Evolutionary conservation across 2,329 filamentous ascomycete species (phyloP), one percentile per base, ranked within the genome.

Genomic region (Cercospora citrullina): DNA sequence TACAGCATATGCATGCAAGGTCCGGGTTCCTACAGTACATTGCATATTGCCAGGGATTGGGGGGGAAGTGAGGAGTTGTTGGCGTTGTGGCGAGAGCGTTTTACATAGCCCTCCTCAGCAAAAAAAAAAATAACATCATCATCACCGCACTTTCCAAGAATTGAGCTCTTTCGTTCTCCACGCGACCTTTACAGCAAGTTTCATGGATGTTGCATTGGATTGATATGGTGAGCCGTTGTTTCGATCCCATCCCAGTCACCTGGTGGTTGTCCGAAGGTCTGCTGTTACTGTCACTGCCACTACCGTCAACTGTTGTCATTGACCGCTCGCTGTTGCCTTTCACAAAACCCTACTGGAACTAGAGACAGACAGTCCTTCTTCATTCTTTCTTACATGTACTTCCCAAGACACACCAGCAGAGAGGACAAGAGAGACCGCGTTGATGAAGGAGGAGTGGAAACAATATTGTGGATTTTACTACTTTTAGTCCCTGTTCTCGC

Each of bases 1-100:
- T 30, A 28, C 36, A 26, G 30, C n/a, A 59, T 28, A 60, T 51
- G 63, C 39, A 60, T 53, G 60, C 62, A 64, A 57, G 62, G 58
- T 60, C 64, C 64, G 57, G 59, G 59, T 67, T 57, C 61, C 33
- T 55, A 61, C 59, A 45, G 26, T 61, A 61, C 59, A 60, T 60
- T 60, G 57, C 57, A 60, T 60, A 36, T 23, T 23, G 57, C n/a
- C 45, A 51, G 45, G 45, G 45, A 51, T 51, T 48, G 21, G 45
- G 45, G 18, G 33, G 45, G 18, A 51, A 51, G 18, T 21, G 45
- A 51, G 45, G 45, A 51, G 45, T 51, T 21, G 42, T 48, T 23
- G 45, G 36, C 36, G 36, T 42, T 42, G 36, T 51, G 18, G 45
- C 45, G 45, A 51, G 18, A 51, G 0, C 3, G 36, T n/a, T 42